Evolutionary conservation across 2,329 filamentous ascomycete species (phyloP).

Genomic region (Ceratocystis destructans): DNA sequence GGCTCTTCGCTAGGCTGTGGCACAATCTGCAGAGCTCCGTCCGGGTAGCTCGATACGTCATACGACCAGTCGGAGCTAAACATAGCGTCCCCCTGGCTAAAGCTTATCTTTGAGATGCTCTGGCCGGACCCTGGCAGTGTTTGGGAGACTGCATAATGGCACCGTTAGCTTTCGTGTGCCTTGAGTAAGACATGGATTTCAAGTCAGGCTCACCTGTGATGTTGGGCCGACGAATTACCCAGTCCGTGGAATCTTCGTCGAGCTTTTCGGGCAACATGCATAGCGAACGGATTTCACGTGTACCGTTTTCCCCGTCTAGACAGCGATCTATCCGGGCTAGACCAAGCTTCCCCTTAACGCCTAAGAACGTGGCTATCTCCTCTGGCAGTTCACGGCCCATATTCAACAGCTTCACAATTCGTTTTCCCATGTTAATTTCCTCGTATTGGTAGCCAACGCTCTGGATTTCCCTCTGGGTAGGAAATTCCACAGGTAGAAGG

Average conservation of each 20-base stretch:
- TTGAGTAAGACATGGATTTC: not conserved
- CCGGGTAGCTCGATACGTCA: conserved; percentile 13
- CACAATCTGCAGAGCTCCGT: conserved; percentile 16
- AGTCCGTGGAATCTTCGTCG: conserved; percentile 16
- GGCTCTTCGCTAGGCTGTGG: conserved; percentile 6
- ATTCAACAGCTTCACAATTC: conserved; percentile 41
- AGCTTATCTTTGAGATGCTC: conserved; percentile 21
- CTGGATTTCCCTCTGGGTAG: conserved; percentile 42
- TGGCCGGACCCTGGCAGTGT: conserved; percentile 6
- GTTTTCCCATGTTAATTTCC: conserved; percentile 52
- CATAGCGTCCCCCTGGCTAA: conserved; percentile 36
- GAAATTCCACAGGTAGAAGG: conserved; percentile 50
- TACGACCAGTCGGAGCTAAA: conserved; percentile 28
- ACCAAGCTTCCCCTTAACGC: conserved; percentile 49
- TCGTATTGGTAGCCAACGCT: conserved; percentile 45
- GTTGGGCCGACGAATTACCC: conserved; percentile 18
- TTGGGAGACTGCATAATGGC: conserved; percentile 1
- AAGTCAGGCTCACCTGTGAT: conserved; percentile 13
- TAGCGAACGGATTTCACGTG: conserved; percentile 15
- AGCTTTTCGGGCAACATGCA: conserved; percentile 16
- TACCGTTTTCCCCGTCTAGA: conserved; percentile 13
- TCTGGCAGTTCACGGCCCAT: conserved; percentile 44
- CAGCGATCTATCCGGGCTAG: conserved; percentile 51
- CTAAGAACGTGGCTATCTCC: conserved; percentile 52
- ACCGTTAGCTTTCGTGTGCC: not conserved